Evolutionary conservation across 495 filamentous ascomycete genomes (phyloP).

Genomic region (Annulohypoxylon bovei): DNA sequence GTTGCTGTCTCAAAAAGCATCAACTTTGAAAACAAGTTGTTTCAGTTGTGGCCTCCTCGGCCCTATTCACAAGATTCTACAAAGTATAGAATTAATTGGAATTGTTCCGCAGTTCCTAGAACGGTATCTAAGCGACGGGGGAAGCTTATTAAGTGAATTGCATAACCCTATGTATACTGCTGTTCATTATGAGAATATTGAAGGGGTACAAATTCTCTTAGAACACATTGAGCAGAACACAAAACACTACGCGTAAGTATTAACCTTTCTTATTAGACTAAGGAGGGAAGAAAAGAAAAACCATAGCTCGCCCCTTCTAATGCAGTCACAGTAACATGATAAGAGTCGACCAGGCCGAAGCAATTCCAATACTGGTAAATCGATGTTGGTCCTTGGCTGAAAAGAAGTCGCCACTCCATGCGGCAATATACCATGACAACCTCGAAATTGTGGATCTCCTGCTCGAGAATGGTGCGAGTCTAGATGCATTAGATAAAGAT

Average conservation of each 20-base stretch:
- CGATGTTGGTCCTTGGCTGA: too few relatives aligned
- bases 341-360: too few relatives aligned
- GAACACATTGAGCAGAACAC: slow-evolving; percentile 1
- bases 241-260: slow-evolving; percentile 5
- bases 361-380: not conserved
- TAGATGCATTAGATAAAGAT: not conserved
- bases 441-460: not conserved
- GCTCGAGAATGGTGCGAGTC: not conserved
- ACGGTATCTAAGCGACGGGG: slow-evolving; percentile 3
- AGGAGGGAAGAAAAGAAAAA: too few relatives aligned
- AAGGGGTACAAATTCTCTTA: slow-evolving; percentile 2
- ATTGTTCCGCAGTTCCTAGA: not conserved
- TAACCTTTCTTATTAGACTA: too few relatives aligned
- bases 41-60: too few relatives aligned
- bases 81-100: not conserved
- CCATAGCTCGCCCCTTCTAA: too few relatives aligned
- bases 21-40: slow-evolving; percentile 3
- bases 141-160: not conserved
- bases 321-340: not conserved
- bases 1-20: not conserved
- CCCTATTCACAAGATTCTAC: not conserved
- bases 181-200: not conserved
- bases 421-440: not conserved
- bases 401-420: not conserved
- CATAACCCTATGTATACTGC: not conserved